These are phyloP conservation scores for Hericium coralloides DNA, from an alignment of 768 basidiomycete species.

Conservation along the genomic window DNA sequence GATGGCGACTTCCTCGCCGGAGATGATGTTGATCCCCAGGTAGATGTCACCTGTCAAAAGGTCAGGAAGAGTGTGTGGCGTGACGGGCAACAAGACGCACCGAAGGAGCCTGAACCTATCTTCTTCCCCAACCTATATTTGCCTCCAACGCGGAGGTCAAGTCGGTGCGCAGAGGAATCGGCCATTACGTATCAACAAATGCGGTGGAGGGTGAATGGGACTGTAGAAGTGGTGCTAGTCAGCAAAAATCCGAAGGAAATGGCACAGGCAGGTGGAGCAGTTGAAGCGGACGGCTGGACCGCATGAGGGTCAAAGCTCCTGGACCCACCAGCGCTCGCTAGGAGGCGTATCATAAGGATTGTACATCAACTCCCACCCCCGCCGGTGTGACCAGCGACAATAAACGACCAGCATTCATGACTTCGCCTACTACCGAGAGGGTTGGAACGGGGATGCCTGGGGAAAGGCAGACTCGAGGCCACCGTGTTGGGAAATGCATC, in stretches of 20 bases:
- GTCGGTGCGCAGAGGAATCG: constrained; percentile 60
- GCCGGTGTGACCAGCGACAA: neutral
- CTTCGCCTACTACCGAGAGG: too few relatives aligned
- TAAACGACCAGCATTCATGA: neutral
- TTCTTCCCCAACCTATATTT: constrained; percentile 99
- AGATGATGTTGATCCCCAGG: constrained; percentile 99
- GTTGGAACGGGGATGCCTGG: too few relatives aligned
- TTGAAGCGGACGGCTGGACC: too few relatives aligned
- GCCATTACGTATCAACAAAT: constrained; percentile 40
- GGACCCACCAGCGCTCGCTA: neutral
- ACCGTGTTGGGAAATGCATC: neutral
- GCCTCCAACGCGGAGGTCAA: constrained; percentile 84
- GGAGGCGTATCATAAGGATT: neutral
- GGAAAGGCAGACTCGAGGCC: neutral
- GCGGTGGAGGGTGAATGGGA: neutral
- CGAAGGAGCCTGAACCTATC: constrained; percentile 98
- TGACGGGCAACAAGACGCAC: constrained; percentile 37
- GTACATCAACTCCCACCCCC: neutral
- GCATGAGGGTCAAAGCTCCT: too few relatives aligned
- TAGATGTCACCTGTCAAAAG: constrained; percentile 81
- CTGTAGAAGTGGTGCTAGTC: constrained; percentile 8
- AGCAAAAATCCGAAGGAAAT: neutral
- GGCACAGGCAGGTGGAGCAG: too few relatives aligned
- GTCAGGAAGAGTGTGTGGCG: neutral
- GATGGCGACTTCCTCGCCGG: constrained; percentile 98